A percentile compares a stretch with the other conserved stretches of the same genome.
Conservation (phyloP, 257 asterid genomes). For the Verbascum thapsus region DNA sequence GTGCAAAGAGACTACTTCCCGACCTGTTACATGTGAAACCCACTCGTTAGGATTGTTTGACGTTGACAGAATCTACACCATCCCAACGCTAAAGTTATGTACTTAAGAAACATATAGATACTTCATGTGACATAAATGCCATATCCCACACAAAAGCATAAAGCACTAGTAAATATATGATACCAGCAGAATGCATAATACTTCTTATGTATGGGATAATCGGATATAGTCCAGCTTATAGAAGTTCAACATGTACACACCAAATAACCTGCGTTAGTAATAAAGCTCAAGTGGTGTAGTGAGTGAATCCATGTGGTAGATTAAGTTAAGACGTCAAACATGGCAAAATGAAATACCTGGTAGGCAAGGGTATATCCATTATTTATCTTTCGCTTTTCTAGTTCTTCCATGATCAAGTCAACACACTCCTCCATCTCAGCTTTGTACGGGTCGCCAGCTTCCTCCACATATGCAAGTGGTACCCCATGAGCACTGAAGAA, state of each 20-base stretch:
- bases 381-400: conserved; percentile 66
- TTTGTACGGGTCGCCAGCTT: conserved; percentile 99
- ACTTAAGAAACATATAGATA: neutral
- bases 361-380: conserved; percentile 90
- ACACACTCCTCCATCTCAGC: conserved; percentile 99
- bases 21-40: neutral
- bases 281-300: conserved; percentile 2
- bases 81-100: neutral
- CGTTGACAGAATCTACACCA: conserved; percentile 2
- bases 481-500: conserved; percentile 99
- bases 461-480: conserved; percentile 97
- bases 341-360: conserved; percentile 60
- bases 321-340: neutral
- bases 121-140: neutral
- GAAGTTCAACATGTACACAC: neutral
- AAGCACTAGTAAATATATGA: neutral
- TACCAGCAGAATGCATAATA: conserved; percentile 2
- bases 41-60: conserved; percentile 9
- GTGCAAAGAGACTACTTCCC: neutral
- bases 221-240: conserved; percentile 9
- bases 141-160: neutral
- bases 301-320: conserved; percentile 10
- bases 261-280: conserved; percentile 2
- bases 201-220: neutral
- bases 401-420: conserved; percentile 96